Percentiles rank a stretch among this genome's conserved stretches.
These are phyloP conservation scores for Colletotrichum magnum DNA, from an alignment of 2,329 filamentous ascomycete genomes.

Conservation along the genomic window DNA sequence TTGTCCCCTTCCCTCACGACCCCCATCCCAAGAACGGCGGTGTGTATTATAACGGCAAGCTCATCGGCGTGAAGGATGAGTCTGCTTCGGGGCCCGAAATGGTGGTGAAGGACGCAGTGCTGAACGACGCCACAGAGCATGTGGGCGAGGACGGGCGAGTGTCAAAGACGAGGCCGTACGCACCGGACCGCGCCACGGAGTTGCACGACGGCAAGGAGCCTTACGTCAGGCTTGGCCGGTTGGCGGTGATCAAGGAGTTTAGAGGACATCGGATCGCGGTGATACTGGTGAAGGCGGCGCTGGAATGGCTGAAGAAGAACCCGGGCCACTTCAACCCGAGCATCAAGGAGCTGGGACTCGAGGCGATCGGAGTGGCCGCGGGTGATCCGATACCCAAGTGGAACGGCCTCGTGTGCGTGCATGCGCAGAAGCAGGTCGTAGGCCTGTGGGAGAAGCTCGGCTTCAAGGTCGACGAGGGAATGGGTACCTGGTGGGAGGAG, in stretches of 20 bases:
- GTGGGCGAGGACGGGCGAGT: slow-evolving; percentile 26
- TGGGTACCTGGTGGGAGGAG: slow-evolving; percentile 87
- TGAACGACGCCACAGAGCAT: slow-evolving; percentile 41
- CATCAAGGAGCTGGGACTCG: slow-evolving; percentile 60
- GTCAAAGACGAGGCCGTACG: slow-evolving; percentile 14
- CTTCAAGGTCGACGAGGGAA: slow-evolving; percentile 78
- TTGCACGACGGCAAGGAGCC: slow-evolving; percentile 76
- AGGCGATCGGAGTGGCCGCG: slow-evolving; percentile 56
- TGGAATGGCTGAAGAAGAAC: slow-evolving; percentile 78
- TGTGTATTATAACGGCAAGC: slow-evolving; percentile 61
- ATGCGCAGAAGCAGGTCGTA: slow-evolving; percentile 80
- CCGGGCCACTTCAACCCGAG: slow-evolving; percentile 68
- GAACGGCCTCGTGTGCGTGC: slow-evolving; percentile 79
- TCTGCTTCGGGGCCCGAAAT: slow-evolving; percentile 41
- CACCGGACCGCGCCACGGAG: slow-evolving; percentile 61
- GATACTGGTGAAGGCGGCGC: slow-evolving; percentile 75
- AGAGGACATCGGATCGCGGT: slow-evolving; percentile 76
- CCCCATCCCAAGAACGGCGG: slow-evolving; percentile 71
- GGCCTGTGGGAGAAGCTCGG: slow-evolving; percentile 79
- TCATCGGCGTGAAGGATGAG: slow-evolving; percentile 49
- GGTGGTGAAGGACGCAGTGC: neutral
- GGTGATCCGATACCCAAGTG: slow-evolving; percentile 59
- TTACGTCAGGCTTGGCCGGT: slow-evolving; percentile 85
- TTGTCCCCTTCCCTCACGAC: slow-evolving; percentile 85
- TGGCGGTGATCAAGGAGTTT: slow-evolving; percentile 78